phyloP scores from a whole-genome alignment of 1,139 yeast species.

The Yamadazyma blattariae region DNA sequence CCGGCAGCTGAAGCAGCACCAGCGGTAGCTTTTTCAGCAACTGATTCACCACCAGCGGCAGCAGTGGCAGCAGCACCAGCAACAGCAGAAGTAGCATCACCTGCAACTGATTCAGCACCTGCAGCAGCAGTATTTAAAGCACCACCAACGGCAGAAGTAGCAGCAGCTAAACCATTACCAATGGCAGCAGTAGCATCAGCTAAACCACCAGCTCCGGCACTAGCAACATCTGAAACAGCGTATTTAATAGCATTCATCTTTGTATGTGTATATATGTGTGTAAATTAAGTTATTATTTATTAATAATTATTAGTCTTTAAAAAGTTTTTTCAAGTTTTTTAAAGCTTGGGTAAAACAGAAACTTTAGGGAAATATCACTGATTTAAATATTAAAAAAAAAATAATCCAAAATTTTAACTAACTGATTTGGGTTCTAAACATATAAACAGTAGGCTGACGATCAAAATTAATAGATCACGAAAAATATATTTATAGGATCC shows the following conservation, averaged over 20 bases:
- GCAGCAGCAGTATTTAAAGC: slow-evolving; percentile 5
- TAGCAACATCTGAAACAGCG: slow-evolving; percentile 19
- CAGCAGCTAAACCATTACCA: slow-evolving; percentile 4
- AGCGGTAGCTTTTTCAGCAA: slow-evolving; percentile 2
- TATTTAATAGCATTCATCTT: slow-evolving; percentile 22
- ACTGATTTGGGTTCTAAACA: background rate
- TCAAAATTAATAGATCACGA: background rate
- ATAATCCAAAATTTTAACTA: too few species aligned
- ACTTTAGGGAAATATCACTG: too few species aligned
- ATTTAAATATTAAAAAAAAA: background rate
- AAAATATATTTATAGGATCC: too few species aligned
- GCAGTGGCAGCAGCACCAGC: slow-evolving; percentile 1
- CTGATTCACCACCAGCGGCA: slow-evolving; percentile 4
- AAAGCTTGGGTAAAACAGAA: too few species aligned
- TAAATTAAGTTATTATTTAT: background rate
- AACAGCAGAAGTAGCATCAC: slow-evolving; percentile 4
- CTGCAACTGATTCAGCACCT: slow-evolving; percentile 3
- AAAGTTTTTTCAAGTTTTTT: too few species aligned
- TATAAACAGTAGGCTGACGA: background rate
- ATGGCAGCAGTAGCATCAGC: slow-evolving; percentile 3
- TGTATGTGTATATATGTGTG: background rate
- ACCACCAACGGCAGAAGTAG: slow-evolving; percentile 4
- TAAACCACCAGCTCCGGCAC: slow-evolving; percentile 2
- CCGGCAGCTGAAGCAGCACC: slow-evolving; percentile 3
- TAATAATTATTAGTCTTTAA: too few species aligned